phyloP scores from a whole-genome alignment of 176 grass and related monocot genomes.

The Oryza glaberrima region DNA sequence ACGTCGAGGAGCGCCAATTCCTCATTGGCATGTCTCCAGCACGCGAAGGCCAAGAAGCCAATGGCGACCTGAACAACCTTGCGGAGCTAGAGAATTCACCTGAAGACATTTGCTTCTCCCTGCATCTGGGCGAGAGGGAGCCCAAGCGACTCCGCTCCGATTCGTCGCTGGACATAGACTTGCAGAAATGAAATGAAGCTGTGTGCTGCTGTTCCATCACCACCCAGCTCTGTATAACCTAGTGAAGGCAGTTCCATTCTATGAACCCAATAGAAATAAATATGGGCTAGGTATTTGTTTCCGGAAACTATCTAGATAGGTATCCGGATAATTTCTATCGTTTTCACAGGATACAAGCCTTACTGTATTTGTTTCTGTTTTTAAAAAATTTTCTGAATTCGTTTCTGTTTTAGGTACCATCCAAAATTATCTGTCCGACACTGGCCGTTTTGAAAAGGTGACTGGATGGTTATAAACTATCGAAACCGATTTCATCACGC shows the following conservation, averaged over 20 bases:
- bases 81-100: constrained; percentile 43
- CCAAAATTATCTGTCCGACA: too few relatives aligned
- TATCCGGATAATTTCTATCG: too few relatives aligned
- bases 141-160: constrained; percentile 61
- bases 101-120: constrained; percentile 63
- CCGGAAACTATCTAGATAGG: too few relatives aligned
- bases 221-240: not conserved
- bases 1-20: constrained; percentile 86
- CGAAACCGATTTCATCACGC: too few relatives aligned
- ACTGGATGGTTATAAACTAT: too few relatives aligned
- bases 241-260: not conserved
- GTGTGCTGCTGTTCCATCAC: not conserved
- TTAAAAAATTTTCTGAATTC: too few relatives aligned
- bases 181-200: constrained; percentile 62
- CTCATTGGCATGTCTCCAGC: constrained; percentile 66
- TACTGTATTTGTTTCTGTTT: too few relatives aligned
- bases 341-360: too few relatives aligned
- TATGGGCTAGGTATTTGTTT: too few relatives aligned
- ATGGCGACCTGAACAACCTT: constrained; percentile 43
- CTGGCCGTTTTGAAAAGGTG: too few relatives aligned
- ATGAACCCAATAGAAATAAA: not conserved
- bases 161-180: constrained; percentile 41
- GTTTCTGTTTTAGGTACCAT: too few relatives aligned
- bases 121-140: constrained; percentile 71
- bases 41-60: constrained; percentile 49